Conservation (phyloP, 2,329 filamentous ascomycete species). For the Epichloe aotearoae region DNA sequence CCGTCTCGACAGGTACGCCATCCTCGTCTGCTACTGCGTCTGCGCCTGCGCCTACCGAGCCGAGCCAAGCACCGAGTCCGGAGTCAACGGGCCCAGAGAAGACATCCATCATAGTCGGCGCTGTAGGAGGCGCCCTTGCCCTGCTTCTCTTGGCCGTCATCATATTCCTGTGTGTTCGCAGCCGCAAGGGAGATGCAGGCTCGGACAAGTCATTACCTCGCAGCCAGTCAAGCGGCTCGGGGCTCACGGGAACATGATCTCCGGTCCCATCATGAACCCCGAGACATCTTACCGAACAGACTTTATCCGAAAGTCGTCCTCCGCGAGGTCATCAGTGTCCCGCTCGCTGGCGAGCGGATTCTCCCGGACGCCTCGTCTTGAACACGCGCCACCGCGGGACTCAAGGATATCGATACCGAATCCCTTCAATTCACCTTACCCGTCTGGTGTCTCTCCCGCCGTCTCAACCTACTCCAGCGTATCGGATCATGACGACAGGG, state of each 20-base stretch:
- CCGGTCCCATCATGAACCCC: constrained; percentile 38
- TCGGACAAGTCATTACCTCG: constrained; percentile 11
- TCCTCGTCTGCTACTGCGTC: neutral
- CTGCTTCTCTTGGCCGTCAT: constrained; percentile 27
- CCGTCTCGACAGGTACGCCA: constrained; percentile 2
- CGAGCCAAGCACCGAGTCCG: constrained; percentile 3
- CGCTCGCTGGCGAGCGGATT: neutral
- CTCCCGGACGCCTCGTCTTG: neutral
- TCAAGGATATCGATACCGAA: constrained; percentile 21
- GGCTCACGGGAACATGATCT: constrained; percentile 34
- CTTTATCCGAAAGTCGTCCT: constrained; percentile 32
- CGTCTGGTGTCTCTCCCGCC: constrained; percentile 11
- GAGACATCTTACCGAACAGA: constrained; percentile 33
- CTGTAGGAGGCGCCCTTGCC: constrained; percentile 31
- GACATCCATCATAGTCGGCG: constrained; percentile 32
- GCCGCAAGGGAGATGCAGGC: constrained; percentile 9
- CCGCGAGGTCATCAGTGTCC: constrained; percentile 7
- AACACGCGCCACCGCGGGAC: neutral
- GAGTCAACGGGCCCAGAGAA: constrained; percentile 17
- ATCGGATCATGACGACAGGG: constrained; percentile 14
- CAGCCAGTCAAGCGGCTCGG: constrained; percentile 8
- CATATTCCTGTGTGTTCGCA: constrained; percentile 26
- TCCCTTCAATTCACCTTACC: constrained; percentile 22
- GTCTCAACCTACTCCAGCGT: constrained; percentile 9
- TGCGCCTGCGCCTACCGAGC: constrained; percentile 3